Base-by-base conservation (phyloP, 2,329 filamentous ascomycete species). In the Penicillium griseofulvum region DNA sequence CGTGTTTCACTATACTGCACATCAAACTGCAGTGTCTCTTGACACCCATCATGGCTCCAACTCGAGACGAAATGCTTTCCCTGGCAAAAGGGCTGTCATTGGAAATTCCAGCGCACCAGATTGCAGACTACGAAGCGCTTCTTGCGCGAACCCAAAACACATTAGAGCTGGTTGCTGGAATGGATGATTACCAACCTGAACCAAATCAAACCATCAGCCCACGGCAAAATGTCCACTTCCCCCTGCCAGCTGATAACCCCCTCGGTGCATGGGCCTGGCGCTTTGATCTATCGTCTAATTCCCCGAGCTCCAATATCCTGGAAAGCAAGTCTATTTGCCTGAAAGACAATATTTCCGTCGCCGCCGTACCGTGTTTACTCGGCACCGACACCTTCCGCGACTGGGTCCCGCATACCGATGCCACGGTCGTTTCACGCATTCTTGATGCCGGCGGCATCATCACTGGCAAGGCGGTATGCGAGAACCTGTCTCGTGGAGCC, bases 281-380 rank as follows among this genome's bases (percentile, higher is more conserved):
- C 19, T 39, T 39, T 9, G 19, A 39, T 11, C 12, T 39, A 5
- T 39, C 19, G 9, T 39, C 37, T 6, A 24, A 14, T 24, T 19
- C 37, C 10, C 37, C 37, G 14, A 14, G 10, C 19, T 39, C 19
- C 6, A 24, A 39, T 14, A 4, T 3, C 37, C 19, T 39, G 6
- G 9, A 39, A 14, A 19, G 37, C 10, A 39, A 16, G 8, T 24
- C 17, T 19, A 19, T 39, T 19, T 39, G 37, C 19, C 37, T 81
- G 49, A 81, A 81, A 59, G 79, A 80, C 63, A 80, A 80, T 56
- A 74, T 81, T 11, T 73, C 73, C 5, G 70, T 81, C 1, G 75
- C 71, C 0, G 75, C 73, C 5, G 69, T 80, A 28, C 76, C 77
- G 11, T 70, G 76, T n/a, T 73, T 75, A 2, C 68, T 77, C 10